A percentile compares a stretch with the other conserved stretches of the same genome.
phyloP scores from a whole-genome alignment of 164 flowering plant species.

The Umbilicus rupestris region DNA sequence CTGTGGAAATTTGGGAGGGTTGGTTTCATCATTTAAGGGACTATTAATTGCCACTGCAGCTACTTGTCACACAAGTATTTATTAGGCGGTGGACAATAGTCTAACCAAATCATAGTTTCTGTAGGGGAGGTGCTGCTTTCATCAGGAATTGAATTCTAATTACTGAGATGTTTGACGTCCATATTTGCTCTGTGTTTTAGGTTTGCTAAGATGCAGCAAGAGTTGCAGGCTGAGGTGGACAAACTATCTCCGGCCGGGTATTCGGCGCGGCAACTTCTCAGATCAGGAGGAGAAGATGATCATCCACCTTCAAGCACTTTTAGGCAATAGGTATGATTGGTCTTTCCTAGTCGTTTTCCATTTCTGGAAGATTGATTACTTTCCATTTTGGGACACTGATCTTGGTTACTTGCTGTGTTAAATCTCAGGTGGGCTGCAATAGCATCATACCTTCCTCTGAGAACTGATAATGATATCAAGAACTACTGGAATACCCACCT shows the following conservation, averaged over 20 bases:
- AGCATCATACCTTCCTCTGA: constrained; percentile 80
- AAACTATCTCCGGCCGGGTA: constrained; percentile 88
- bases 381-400: not conserved
- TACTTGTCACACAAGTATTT: constrained; percentile 1
- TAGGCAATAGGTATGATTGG: constrained; percentile 64
- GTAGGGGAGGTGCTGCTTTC: too few relatives aligned
- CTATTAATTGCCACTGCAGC: not conserved
- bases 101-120: not conserved
- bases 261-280: constrained; percentile 75
- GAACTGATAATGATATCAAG: constrained; percentile 83
- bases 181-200: constrained; percentile 23
- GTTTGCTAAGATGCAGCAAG: constrained; percentile 81
- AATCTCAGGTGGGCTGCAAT: constrained; percentile 84
- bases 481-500: constrained; percentile 86
- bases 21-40: constrained; percentile 18
- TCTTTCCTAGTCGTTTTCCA: not conserved
- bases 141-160: too few relatives aligned
- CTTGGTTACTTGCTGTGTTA: not conserved
- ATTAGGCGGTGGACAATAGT: constrained; percentile 1
- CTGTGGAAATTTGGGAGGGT: not conserved
- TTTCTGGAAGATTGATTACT: not conserved
- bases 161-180: constrained; percentile 13
- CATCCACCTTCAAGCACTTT: constrained; percentile 87
- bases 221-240: constrained; percentile 91
- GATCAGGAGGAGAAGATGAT: constrained; percentile 94